phyloP scores from a whole-genome alignment of 2,329 filamentous ascomycete genomes.

The Colletotrichum cereale region DNA sequence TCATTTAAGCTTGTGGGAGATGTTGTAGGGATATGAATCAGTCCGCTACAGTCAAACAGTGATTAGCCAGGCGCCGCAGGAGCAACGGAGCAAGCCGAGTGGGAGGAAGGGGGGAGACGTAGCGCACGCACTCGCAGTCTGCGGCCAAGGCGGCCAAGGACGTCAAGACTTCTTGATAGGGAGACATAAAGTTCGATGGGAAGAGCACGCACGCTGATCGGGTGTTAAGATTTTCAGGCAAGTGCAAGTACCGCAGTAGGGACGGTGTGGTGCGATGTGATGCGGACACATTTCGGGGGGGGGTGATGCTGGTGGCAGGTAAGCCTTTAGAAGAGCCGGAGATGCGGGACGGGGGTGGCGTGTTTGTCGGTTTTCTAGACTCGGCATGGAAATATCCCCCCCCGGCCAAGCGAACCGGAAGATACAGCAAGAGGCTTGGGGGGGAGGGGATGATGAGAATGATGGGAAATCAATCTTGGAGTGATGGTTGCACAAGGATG shows the following conservation, averaged over 20 bases:
- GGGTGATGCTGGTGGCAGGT: too few relatives aligned
- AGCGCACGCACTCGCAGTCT: background rate
- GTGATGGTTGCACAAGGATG: constrained; percentile 13
- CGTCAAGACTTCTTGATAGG: background rate
- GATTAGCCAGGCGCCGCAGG: background rate
- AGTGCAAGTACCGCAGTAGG: background rate
- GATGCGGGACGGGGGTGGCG: too few relatives aligned
- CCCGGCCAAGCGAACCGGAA: background rate
- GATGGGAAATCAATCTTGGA: background rate
- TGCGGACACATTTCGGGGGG: background rate
- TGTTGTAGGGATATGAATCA: background rate
- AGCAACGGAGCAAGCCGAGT: background rate
- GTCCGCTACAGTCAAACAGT: background rate
- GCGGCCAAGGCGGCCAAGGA: background rate
- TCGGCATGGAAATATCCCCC: background rate
- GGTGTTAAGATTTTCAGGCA: background rate
- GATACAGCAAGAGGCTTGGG: background rate
- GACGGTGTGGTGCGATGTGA: background rate
- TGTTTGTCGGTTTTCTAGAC: background rate
- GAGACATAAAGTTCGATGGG: background rate
- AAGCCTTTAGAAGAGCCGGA: background rate
- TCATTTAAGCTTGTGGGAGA: constrained; percentile 1
- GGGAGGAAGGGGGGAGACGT: too few relatives aligned
- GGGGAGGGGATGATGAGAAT: background rate
- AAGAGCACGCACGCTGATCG: background rate